Evolutionary conservation across 1,284 basidiomycete species (phyloP).

Genomic region (Malassezia dermatis): DNA sequence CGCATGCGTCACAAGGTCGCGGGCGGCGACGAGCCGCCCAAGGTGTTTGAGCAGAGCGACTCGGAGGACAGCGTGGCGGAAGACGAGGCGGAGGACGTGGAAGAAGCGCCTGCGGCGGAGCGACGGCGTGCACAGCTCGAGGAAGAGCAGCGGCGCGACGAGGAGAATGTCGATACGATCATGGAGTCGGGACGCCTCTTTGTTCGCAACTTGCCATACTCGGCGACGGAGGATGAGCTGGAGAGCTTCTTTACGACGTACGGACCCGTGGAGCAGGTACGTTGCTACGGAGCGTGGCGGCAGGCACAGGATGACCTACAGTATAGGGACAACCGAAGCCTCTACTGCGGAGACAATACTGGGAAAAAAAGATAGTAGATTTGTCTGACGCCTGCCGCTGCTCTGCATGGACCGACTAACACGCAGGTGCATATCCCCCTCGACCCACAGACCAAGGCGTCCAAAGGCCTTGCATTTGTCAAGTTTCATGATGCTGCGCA

Average conservation of each 20-base stretch:
- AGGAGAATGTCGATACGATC: conserved; percentile 55
- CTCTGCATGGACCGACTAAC: conserved; percentile 16
- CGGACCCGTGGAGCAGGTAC: conserved; percentile 57
- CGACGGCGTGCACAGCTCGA: conserved; percentile 22
- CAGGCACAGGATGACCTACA: conserved; percentile 29
- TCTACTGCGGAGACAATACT: conserved; percentile 35
- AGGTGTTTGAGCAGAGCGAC: conserved; percentile 39
- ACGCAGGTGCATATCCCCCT: conserved; percentile 73
- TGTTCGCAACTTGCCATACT: conserved; percentile 78
- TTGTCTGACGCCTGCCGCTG: conserved; percentile 15
- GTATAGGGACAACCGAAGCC: conserved; percentile 47
- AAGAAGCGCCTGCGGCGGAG: conserved; percentile 18
- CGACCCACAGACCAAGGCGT: conserved; percentile 58
- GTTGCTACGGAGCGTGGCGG: conserved; percentile 14
- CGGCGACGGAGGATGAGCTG: conserved; percentile 67
- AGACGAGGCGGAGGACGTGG: conserved; percentile 17
- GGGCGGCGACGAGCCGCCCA: conserved; percentile 19
- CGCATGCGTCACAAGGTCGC: conserved; percentile 48
- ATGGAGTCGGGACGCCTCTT: conserved; percentile 72
- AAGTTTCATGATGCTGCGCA: conserved; percentile 59
- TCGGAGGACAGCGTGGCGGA: conserved; percentile 25
- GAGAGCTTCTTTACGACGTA: conserved; percentile 60
- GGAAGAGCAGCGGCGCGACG: conserved; percentile 23
- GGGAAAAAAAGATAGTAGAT: conserved; percentile 46
- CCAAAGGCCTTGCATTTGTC: conserved; percentile 67